Percentiles rank a stretch among this genome's conserved stretches.
phyloP scores from a whole-genome alignment of 306 rosid species.

The Cucumis hystrix region DNA sequence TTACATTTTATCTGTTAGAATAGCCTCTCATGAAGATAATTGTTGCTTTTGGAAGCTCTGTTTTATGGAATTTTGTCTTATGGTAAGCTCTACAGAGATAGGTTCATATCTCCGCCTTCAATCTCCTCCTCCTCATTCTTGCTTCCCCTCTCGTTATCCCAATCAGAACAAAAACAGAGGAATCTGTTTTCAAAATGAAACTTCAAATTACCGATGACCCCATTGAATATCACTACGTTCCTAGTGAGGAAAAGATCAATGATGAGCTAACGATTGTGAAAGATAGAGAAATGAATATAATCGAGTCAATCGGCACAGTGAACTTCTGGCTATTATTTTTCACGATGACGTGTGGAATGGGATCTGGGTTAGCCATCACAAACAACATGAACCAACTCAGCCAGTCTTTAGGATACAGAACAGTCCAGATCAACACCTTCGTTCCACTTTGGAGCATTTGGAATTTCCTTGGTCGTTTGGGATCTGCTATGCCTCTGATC shows the following conservation, averaged over 20 bases:
- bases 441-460: conserved; percentile 87
- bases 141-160: conserved; percentile 53
- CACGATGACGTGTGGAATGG: conserved; percentile 69
- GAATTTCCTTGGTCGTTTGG: conserved; percentile 87
- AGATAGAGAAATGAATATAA: conserved; percentile 27
- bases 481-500: conserved; percentile 62
- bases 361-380: conserved; percentile 59
- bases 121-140: conserved; percentile 38
- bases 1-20: no score
- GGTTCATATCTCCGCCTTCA: conserved; percentile 20
- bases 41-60: no score
- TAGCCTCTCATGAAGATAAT: no score
- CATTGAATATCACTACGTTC: conserved; percentile 27
- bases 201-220: neutral
- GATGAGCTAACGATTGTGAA: neutral
- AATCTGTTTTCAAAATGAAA: neutral
- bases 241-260: conserved; percentile 10
- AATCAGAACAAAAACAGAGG: conserved; percentile 36
- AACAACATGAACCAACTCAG: conserved; percentile 84
- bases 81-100: neutral
- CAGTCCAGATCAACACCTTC: conserved; percentile 37
- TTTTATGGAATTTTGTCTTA: no score
- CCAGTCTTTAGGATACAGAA: conserved; percentile 53
- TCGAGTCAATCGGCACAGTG: conserved; percentile 39
- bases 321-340: conserved; percentile 72